Conservation (phyloP, 768 basidiomycete genomes). For the Tulasnella sp. region DNA sequence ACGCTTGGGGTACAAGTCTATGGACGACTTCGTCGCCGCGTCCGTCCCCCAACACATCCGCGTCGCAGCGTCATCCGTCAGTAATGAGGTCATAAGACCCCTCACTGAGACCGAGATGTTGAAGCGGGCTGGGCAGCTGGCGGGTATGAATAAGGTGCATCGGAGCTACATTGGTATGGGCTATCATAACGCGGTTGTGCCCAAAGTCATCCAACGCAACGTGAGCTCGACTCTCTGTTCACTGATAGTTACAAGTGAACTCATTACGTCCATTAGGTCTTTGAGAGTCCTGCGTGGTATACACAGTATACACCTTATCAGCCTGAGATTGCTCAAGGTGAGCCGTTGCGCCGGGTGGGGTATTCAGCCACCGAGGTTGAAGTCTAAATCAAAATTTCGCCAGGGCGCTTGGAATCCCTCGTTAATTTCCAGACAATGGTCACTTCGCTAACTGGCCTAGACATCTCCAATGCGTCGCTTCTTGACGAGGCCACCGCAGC, state of each 20-base stretch:
- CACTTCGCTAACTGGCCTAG: constrained; percentile 86
- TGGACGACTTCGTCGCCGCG: constrained; percentile 79
- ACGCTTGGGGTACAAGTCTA: constrained; percentile 69
- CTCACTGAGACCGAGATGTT: constrained; percentile 82
- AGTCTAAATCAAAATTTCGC: neutral
- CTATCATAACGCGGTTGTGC: constrained; percentile 88
- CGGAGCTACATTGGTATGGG: constrained; percentile 98
- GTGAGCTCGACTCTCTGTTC: constrained; percentile 32
- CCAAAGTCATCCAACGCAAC: constrained; percentile 90
- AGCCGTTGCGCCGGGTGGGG: constrained; percentile 15
- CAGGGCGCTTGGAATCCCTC: constrained; percentile 90
- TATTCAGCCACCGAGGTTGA: too few species aligned
- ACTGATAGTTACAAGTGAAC: neutral
- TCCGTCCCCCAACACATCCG: constrained; percentile 78
- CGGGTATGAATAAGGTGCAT: constrained; percentile 65
- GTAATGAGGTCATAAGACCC: constrained; percentile 56
- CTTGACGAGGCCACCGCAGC: constrained; percentile 93
- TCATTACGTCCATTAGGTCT: constrained; percentile 38
- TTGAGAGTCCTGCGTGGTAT: constrained; percentile 98
- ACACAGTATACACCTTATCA: constrained; percentile 95
- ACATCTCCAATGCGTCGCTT: constrained; percentile 91
- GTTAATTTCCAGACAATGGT: constrained; percentile 97
- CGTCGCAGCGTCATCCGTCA: constrained; percentile 48
- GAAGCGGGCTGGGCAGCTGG: constrained; percentile 62
- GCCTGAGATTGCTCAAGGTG: constrained; percentile 97